phyloP scores from a whole-genome alignment of 805 yeast genomes.

The Barnettozyma botsteinii region DNA sequence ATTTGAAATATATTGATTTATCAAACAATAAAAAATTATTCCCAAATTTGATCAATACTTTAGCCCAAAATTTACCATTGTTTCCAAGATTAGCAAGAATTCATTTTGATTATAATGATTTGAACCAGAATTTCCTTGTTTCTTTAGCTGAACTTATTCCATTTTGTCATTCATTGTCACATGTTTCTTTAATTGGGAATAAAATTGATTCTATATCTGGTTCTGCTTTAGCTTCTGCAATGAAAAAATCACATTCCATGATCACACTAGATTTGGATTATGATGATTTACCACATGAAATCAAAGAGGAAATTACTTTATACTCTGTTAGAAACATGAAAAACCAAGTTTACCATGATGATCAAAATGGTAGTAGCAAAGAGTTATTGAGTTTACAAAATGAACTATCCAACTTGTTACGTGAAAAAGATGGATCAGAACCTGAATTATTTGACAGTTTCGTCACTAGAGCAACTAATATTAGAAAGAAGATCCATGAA shows the following conservation, averaged over 20 bases:
- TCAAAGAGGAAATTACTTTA: constrained; percentile 63
- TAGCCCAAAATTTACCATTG: constrained; percentile 63
- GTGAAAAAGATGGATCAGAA: constrained; percentile 26
- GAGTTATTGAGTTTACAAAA: constrained; percentile 56
- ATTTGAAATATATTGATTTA: constrained; percentile 66
- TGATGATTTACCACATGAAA: constrained; percentile 47
- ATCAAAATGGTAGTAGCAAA: not conserved
- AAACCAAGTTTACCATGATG: constrained; percentile 33
- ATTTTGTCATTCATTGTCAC: constrained; percentile 55
- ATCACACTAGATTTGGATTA: constrained; percentile 64
- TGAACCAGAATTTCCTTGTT: constrained; percentile 50
- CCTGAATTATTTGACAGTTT: constrained; percentile 27
- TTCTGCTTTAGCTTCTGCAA: constrained; percentile 60
- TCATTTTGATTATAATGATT: constrained; percentile 63
- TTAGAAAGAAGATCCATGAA: constrained; percentile 38
- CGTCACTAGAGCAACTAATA: constrained; percentile 31
- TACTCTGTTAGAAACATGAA: constrained; percentile 83
- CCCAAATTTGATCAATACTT: constrained; percentile 46
- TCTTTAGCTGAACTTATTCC: constrained; percentile 70
- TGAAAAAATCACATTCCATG: constrained; percentile 55
- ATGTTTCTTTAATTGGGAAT: constrained; percentile 68
- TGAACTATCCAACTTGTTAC: constrained; percentile 36
- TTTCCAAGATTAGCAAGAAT: constrained; percentile 58
- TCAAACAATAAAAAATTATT: constrained; percentile 72
- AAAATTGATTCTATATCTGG: constrained; percentile 52